Base-by-base conservation (phyloP, 1,139 yeast species). In the Magnusiomyces sp. region DNA sequence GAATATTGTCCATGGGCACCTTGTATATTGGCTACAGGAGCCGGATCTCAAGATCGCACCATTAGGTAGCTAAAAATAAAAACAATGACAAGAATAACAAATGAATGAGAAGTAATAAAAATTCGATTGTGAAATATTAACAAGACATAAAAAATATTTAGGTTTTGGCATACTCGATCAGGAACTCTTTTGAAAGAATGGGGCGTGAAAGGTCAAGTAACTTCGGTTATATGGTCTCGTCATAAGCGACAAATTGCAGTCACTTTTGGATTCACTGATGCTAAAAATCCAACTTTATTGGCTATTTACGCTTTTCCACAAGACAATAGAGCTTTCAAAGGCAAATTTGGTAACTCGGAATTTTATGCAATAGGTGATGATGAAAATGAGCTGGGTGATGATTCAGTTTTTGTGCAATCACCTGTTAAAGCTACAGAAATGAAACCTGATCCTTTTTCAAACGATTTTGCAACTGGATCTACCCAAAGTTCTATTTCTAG, bases 1-100 rank as follows among this genome's bases (percentile, higher is more conserved):
- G 79, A 87, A 23, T 85, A 81, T 71, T 84, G 94, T 63, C 95
- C 95, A 0, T 83, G 83, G 79, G 83, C 85, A 54, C 77, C 76
- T 48, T 77, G 83, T 42, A 65, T 85, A 29, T 66, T 85, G 49
- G 94, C 88, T 7, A 84, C 94, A 0, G 95, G 95, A 0, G 95
- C 90, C 19, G 95, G 95, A 0, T 80, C 86, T 27, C 79, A 81
- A 50, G 95, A 85, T 62, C 73, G 84, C 70, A 72, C 71, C 23
- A 69, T 72, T 13, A 42, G 59, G 55, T 51, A 36, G 29, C 29
- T 23, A 5, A 23, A 23, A 23, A 23, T 23, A 5, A 23, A 23
- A 23, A 23, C 4, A 23, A 4, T 23, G 29, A 23, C n/a, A 23
- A 23, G 29, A 23, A 23, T 5, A 23, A 23, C 29, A 7, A 7